A percentile compares a stretch with the other conserved stretches of the same genome.
These are phyloP conservation scores for Moringa oleifera DNA, from an alignment of 345 rosid species.

Conservation along the genomic window DNA sequence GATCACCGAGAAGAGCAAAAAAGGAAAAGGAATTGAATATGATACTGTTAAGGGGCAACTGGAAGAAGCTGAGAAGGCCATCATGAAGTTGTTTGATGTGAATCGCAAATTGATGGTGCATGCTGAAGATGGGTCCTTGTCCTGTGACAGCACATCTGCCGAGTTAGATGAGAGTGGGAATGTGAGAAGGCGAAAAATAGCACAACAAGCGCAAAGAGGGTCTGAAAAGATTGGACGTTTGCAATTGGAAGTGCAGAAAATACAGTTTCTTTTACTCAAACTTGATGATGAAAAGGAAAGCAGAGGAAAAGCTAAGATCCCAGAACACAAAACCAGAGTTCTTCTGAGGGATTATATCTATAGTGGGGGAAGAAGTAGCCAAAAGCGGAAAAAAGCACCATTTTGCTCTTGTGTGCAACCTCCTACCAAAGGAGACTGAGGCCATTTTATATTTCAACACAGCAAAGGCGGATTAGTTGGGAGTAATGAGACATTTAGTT, in stretches of 20 bases:
- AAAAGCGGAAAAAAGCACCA: constrained; percentile 41
- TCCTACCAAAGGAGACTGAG: constrained; percentile 55
- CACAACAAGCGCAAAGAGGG: constrained; percentile 76
- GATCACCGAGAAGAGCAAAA: constrained; percentile 49
- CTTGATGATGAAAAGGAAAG: constrained; percentile 61
- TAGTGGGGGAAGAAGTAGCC: constrained; percentile 44
- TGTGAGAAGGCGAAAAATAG: constrained; percentile 38
- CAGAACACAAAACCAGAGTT: constrained; percentile 58
- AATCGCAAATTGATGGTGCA: constrained; percentile 58
- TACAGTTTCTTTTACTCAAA: constrained; percentile 70
- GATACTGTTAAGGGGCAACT: constrained; percentile 69
- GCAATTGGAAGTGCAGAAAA: constrained; percentile 86
- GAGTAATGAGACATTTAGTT: constrained; percentile 15
- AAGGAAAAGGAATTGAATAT: constrained; percentile 60
- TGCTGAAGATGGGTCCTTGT: constrained; percentile 36
- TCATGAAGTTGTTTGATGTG: constrained; percentile 49
- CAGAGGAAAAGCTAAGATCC: constrained; percentile 35
- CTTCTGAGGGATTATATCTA: constrained; percentile 75
- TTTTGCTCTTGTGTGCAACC: constrained; percentile 85
- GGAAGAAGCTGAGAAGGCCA: constrained; percentile 67
- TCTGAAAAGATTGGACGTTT: constrained; percentile 83
- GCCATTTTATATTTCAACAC: not conserved
- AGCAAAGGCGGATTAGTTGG: constrained; percentile 14
- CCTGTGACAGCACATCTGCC: constrained; percentile 42
- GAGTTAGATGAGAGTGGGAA: constrained; percentile 43